Evolutionary conservation across 2,329 filamentous ascomycete species (phyloP), one percentile per base, ranked within the genome.

Genomic region (Scedosporium dehoogii): DNA sequence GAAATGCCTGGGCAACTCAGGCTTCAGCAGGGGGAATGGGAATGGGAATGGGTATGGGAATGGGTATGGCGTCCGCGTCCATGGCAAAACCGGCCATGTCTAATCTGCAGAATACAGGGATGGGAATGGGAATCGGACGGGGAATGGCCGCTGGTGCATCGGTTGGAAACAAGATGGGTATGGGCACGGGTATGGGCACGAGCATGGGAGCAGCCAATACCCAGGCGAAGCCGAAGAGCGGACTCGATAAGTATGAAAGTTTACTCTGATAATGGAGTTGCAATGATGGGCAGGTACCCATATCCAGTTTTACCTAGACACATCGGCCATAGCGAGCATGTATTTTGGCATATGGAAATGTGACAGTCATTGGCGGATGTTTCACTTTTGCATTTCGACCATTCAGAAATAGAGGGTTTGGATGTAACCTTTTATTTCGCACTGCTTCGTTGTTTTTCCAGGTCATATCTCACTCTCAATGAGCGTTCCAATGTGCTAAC

Each of bases 211-310:
- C 18, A 10, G 44, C 21, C 16, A 64, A 67, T 68, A 61, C 18
- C 9, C 64, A 67, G 33, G 64, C 63, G 53, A 72, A 74, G 62
- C 73, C 72, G 63, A 80, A 78, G 68, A 79, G 80, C 4, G 85
- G 85, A 0, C 75, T 89, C 73, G 85, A 87, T 72, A 86, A 85
- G 74, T 89, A 88, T 66, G 82, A 86, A 72, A 89, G 86, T 74
- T 70, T 89, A 67, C 72, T 89, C 67, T 88, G 75, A 69, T 16
- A 16, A 38, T 33, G 12, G 27, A n/a, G 55, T 23, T 23, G 23
- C 18, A 14, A 55, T 6, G 7, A 27, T 27, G 23, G 51, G 51
- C 12, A 27, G 18, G 12, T 21, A 27, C 51, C 33, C 33, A 38
- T 38, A 38, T 38, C 33, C 33, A 38, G 33, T 38, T 38, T 38